Base-by-base conservation (phyloP, 768 basidiomycete genomes). In the Daedalea quercina region DNA sequence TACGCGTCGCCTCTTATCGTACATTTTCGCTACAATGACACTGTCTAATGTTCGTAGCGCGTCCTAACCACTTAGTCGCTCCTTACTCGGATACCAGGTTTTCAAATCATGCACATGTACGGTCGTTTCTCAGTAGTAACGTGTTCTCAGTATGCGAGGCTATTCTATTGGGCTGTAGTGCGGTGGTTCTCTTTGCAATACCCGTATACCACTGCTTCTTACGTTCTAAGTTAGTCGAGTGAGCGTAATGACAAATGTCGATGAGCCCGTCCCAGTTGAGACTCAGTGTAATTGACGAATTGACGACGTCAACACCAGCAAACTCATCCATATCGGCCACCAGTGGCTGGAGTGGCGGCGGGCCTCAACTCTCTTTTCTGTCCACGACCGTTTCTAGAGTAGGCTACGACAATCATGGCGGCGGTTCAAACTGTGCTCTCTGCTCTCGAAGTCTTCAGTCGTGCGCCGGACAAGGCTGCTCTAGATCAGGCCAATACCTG, bases 401-500 rank as follows among this genome's bases (percentile, higher is more conserved):
- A 25, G 41, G 50, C 53, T 33, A 45, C 59, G 50, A 47, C 50
- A 13, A 54, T 47, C 34, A 89, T 88, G 86, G 73, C 81, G 57
- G 82, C 82, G 63, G 75, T 89, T 37, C 84, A 85, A 68, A 80
- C 79, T 57, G 70, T 93, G 6, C 69, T 90, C 62, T 80, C 87
- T 59, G 90, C 86, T 22, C 75, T 93, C 60, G 81, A 84, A 47
- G 87, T 92, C 44, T 93, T 93, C 68, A 75, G 78, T 59, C 78
- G 82, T 55, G 84, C 85, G 50, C 89, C 95, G 28, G 90, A 95
- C 76, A 87, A 89, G 62, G 69, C 70, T 15, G 84, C 90, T 17
- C 78, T 96, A 58, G 88, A 90, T 60, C 79, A 78, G 60, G 95
- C 94, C 60, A 97, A 96, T 73, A 73, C 82, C 60, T 97, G 94